A percentile compares a stretch with the other conserved stretches of the same genome.
Conservation (phyloP, 495 filamentous ascomycete genomes). For the Penicillium riverlandense region DNA sequence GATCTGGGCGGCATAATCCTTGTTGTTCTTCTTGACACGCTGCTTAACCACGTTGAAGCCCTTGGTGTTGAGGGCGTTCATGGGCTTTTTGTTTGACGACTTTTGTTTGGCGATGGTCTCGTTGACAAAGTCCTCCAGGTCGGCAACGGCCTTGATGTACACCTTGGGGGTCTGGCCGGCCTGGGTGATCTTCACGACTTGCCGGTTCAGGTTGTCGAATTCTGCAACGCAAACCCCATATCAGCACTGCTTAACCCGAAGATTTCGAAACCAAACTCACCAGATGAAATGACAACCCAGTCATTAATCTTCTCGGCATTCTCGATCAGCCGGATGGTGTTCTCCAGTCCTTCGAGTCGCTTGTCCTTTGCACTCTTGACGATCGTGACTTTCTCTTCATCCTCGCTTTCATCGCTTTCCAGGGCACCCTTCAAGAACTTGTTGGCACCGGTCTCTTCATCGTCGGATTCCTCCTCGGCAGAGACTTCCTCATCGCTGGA, state of each 20-base stretch:
- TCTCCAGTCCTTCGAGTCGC: conserved; percentile 86
- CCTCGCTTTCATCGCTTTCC: conserved; percentile 77
- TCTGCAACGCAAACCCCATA: conserved; percentile 42
- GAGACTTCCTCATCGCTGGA: conserved; percentile 58
- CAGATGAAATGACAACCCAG: conserved; percentile 86
- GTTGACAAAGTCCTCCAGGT: conserved; percentile 92
- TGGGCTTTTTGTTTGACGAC: conserved; percentile 82
- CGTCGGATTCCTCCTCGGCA: conserved; percentile 39
- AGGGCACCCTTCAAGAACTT: conserved; percentile 74
- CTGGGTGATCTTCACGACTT: conserved; percentile 71
- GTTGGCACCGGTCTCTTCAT: conserved; percentile 58
- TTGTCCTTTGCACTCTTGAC: conserved; percentile 98
- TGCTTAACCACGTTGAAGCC: conserved; percentile 96
- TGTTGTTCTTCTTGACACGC: conserved; percentile 95
- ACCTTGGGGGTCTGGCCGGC: conserved; percentile 73
- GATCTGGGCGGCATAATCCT: conserved; percentile 81
- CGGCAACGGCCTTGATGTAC: conserved; percentile 88
- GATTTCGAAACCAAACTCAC: conserved; percentile 41
- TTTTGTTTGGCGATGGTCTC: conserved; percentile 93
- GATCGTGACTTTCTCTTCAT: conserved; percentile 72
- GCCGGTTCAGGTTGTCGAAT: conserved; percentile 95
- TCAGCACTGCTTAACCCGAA: conserved; percentile 10
- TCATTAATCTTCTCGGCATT: conserved; percentile 97
- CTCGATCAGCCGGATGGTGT: conserved; percentile 79
- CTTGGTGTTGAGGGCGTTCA: conserved; percentile 93